Conservation (phyloP, 257 asterid species). For the Ballota nigra region DNA sequence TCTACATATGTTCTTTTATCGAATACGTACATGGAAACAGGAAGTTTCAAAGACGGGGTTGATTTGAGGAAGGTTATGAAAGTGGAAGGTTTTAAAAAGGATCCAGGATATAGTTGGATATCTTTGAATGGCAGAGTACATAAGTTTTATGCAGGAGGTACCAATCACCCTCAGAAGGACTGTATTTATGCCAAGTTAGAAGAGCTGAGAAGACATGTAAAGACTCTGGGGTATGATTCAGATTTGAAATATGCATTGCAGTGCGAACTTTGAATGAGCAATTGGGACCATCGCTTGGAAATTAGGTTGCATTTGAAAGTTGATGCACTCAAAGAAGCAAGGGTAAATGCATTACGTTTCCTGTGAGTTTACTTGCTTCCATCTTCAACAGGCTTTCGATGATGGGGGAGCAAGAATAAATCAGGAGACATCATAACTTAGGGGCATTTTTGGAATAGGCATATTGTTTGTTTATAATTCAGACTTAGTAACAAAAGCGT, state of each 20-base stretch:
- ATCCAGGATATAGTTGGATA: conserved; percentile 54
- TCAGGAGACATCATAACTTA: no score
- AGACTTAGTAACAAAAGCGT: background rate
- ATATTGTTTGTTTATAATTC: background rate
- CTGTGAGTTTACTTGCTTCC: no score
- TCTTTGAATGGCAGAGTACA: conserved; percentile 35
- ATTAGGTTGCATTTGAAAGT: no score
- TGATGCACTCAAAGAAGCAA: no score
- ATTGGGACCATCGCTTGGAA: no score
- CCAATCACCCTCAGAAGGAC: conserved; percentile 38
- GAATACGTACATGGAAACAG: conserved; percentile 44
- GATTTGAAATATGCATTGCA: conserved; percentile 34
- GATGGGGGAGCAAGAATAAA: no score
- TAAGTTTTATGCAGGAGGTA: conserved; percentile 44
- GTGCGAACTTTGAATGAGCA: no score
- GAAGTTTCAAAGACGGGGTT: conserved; percentile 35
- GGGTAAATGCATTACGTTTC: no score
- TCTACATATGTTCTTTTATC: conserved; percentile 42
- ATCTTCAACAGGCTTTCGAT: no score
- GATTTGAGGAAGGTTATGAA: conserved; percentile 46
- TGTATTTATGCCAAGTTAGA: conserved; percentile 39
- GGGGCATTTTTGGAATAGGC: no score
- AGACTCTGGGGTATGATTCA: conserved; percentile 39
- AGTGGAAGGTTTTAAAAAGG: conserved; percentile 44
- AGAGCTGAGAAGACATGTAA: conserved; percentile 32